These are phyloP conservation scores for Leucocoprinus gongylophorus DNA, from an alignment of 1,284 basidiomycete species.

Conservation along the genomic window DNA sequence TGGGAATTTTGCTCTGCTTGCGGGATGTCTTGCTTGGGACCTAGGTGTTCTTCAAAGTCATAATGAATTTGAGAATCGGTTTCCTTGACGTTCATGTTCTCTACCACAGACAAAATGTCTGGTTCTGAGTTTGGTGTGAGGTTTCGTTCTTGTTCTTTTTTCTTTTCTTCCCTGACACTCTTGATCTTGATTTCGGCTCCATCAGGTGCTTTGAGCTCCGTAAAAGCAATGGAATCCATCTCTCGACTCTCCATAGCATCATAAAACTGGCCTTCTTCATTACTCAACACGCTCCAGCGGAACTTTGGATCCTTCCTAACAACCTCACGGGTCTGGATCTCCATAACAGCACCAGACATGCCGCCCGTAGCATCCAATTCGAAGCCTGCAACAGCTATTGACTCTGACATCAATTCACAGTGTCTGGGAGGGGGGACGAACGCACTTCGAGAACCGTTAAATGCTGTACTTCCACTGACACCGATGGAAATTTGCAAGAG, in stretches of 20 bases:
- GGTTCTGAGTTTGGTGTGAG: neutral
- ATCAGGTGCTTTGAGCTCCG: neutral
- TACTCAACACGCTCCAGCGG: constrained; percentile 2
- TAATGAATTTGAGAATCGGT: neutral
- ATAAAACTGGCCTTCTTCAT: neutral
- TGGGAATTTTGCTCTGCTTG: too few species aligned
- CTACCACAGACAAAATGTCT: neutral
- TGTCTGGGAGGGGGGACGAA: neutral
- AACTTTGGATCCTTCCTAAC: neutral
- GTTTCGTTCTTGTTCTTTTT: neutral
- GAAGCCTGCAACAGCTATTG: neutral
- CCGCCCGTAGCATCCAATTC: neutral
- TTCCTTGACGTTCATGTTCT: neutral
- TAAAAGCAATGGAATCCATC: neutral
- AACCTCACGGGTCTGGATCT: neutral
- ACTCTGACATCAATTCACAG: neutral
- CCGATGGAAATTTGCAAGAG: neutral
- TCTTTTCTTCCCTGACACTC: neutral
- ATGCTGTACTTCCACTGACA: neutral
- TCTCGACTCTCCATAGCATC: neutral
- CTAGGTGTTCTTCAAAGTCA: too few species aligned
- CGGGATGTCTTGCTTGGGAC: neutral
- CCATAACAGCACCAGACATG: neutral
- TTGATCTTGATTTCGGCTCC: neutral
- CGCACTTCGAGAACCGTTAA: neutral